Evolutionary conservation across 306 rosid genomes (phyloP).

Genomic region (Fragaria ananassa): DNA sequence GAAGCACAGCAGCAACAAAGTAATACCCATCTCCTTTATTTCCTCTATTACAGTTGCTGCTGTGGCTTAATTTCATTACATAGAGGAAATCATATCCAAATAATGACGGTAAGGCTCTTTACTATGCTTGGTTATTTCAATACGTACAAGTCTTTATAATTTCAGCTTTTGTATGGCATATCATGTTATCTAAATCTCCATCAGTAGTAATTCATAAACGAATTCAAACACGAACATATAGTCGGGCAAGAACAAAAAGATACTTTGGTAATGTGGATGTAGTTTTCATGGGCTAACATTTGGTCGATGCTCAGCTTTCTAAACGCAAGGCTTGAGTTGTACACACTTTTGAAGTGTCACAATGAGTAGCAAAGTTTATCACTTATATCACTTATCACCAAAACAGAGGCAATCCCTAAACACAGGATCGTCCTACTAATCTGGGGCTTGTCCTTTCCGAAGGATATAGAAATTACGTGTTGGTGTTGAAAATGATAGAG

Average conservation of each 20-base stretch:
- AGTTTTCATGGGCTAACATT: not conserved
- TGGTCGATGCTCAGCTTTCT: not conserved
- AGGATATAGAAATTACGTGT: not conserved
- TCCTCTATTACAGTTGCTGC: constrained; percentile 2
- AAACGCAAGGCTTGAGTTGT: not conserved
- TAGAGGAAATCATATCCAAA: not conserved
- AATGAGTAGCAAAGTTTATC: not conserved
- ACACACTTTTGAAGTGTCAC: not conserved
- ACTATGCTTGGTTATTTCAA: not conserved
- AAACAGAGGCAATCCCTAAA: not conserved
- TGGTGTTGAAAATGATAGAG: not conserved
- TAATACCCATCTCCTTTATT: not conserved
- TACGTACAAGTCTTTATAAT: not conserved
- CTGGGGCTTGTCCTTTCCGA: not conserved
- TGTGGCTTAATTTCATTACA: not conserved
- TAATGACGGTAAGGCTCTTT: constrained; percentile 16
- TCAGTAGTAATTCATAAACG: not conserved
- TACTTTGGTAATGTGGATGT: not conserved
- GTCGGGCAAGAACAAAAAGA: not conserved
- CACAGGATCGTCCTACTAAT: not conserved
- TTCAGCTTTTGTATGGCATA: not conserved
- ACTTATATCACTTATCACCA: not conserved
- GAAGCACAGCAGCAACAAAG: constrained; percentile 21
- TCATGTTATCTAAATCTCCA: not conserved
- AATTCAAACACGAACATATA: not conserved